Base-by-base conservation (phyloP, 1,284 basidiomycete genomes). In the Pyrrhoderma lamaoense region DNA sequence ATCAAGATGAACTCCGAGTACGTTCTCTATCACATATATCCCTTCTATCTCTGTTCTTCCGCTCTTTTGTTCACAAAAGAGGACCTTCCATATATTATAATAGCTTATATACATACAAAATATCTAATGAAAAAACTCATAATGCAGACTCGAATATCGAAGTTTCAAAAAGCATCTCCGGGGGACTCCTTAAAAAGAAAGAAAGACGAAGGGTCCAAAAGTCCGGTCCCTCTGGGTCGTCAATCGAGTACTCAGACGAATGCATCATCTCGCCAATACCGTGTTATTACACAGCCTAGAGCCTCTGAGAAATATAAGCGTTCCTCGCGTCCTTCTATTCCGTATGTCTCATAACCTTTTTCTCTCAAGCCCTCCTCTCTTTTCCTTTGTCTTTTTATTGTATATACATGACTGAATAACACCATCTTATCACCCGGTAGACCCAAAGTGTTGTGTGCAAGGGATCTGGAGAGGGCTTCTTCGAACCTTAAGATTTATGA, bases 401-500 rank as follows among this genome's bases (percentile, higher is more conserved):
- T 22, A 38, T 35, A 27, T 19, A 9, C 18, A 19, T 51, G 45
- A 37, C 45, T 18, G 37, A 54, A 18, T 27, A 44, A 14, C 52
- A 37, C n/a, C n/a, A n/a, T n/a, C n/a, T n/a, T n/a, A n/a, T n/a
- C n/a, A n/a, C n/a, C n/a, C n/a, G 38, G 23, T 47, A 82, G 80
- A 1, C 79, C 82, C 0, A 76, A 76, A 61, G 69, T 81, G 7
- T 59, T 76, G 27, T 74, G 81, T 0, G 63, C 70, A 8, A 80
- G 76, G 61, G 76, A 81, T 47, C 46, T 72, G 11, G 50, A 59
- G 16, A 38, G 57, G 64, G 3, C 61, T 61, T 18, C 61, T 45
- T 68, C 63, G 31, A 67, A 77, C 39, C 77, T 85, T 64, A 80
- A 70, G 59, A 72, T 89, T 71, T 87, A 82, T 55, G 85, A 89